Evolutionary conservation across 2,329 filamentous ascomycete genomes (phyloP), one percentile per base, ranked within the genome.

Genomic region (Sclerotinia sclerotiorum): DNA sequence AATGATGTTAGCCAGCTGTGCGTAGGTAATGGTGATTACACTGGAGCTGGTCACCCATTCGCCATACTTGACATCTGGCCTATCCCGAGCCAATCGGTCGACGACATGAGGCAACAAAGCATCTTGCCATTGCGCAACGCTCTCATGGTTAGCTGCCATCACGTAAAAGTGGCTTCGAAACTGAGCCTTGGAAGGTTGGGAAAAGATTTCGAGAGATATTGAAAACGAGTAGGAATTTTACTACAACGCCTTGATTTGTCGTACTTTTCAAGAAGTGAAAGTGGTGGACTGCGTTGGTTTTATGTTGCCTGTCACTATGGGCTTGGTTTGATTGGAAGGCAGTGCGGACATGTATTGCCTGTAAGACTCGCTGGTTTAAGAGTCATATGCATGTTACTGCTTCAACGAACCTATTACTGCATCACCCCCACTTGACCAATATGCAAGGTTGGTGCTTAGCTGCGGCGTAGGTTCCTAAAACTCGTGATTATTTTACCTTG

Each of bases 61-160:
- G 19, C 44, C 46, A 32, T 63, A 68, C 4, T 27, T 52, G 5
- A 57, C 48, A 62, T 63, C 35, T 48, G 57, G n/a, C 11, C 13
- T 58, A 8, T 55, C 51, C 24, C 24, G 35, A 19, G 24, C 49
- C 24, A 62, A 19, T 24, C 57, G 15, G 29, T 63, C 57, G 24
- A 63, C 65, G 24, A 56, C 13, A 35, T 68, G 62, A 24, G n/a
- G 35, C 8, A 64, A 24, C 21, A 65, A 51, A 46, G 62, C 35
- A 32, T 65, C 39, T 5, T 55, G 24, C 49, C 35, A 55, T 65
- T 65, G 4, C 8, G 32, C 51, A 65, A n/a, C 19, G 35, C 17
- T 51, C 49, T 55, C 35, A 39, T 65, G 39, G 54, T 32, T 8
- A 5, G 29, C 10, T 24, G 49, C 3, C n/a, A 52, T 52, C 8